phyloP scores from a whole-genome alignment of 306 rosid species.

The Gastrolobium bilobum region DNA sequence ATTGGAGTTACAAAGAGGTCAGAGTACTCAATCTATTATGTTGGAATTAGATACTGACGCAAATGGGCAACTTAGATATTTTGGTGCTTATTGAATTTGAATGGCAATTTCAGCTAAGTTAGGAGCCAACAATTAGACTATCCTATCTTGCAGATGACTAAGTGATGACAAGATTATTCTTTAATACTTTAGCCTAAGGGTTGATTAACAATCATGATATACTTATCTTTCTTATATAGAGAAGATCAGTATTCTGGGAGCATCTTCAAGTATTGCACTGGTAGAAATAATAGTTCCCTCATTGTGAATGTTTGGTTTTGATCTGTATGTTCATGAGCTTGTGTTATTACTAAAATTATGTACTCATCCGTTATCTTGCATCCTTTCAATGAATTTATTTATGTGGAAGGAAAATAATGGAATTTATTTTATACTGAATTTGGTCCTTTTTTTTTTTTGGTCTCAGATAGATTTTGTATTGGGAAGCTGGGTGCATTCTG shows the following conservation, averaged over 20 bases:
- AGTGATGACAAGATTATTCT: background rate
- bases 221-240: background rate
- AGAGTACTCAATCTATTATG: background rate
- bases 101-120: background rate
- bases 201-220: background rate
- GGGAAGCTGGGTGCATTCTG: slow-evolving; percentile 86
- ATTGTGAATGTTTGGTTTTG: slow-evolving; percentile 10
- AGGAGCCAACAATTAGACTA: background rate
- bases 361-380: background rate
- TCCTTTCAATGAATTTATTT: background rate
- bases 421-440: slow-evolving; percentile 16
- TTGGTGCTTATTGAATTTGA: background rate
- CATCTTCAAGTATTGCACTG: background rate
- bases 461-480: slow-evolving; percentile 79
- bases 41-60: slow-evolving; percentile 8
- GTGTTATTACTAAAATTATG: slow-evolving; percentile 6
- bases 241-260: slow-evolving; percentile 12
- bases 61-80: background rate
- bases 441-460: background rate
- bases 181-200: background rate
- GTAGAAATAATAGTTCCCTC: slow-evolving; percentile 3
- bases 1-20: background rate
- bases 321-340: slow-evolving; percentile 1
- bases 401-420: background rate
- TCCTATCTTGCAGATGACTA: background rate